Base-by-base conservation (phyloP, 768 basidiomycete genomes). In the Suillus subalutaceus region DNA sequence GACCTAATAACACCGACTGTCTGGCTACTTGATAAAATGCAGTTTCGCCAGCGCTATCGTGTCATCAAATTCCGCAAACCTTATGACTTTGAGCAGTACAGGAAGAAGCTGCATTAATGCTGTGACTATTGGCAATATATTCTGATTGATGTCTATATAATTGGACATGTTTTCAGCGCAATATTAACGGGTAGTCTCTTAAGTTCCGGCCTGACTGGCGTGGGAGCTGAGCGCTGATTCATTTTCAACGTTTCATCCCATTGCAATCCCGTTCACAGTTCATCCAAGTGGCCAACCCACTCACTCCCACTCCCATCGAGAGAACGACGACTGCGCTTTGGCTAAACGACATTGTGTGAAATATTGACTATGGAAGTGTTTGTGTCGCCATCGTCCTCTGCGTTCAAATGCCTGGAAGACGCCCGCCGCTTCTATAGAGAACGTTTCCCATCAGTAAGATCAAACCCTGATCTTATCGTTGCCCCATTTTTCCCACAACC, bases 201-300 rank as follows among this genome's bases (percentile, higher is more conserved):
- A 55, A 35, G 52, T 30, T 53, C 52, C 52, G 52, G 52, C 16
- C 12, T 55, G 20, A 12, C 6, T 20, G 18, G 20, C 55, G 55
- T 56, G 55, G 35, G 55, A 56, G 12, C 35, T 56, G 55, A 56
- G 55, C 37, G 12, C 35, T 56, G 55, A 56, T 56, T 56, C 55
- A 56, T 56, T 53, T 30, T 32, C 52, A 18, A 10, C 15, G 23
- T 16, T 26, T 5, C 4, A n/a, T 8, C 23, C 23, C 26, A 50
- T n/a, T 8, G 26, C 7, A 52, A 30, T 53, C 55, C 32, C 20
- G 2, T 35, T n/a, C 10, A 35, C 20, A 35, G 35, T 56, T 35
- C 6, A 35, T 32, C 2, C 18, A 35, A n/a, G 10, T 35, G 2
- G 12, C 10, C 20, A 20, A n/a, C 12, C 55, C 12, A 6, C 20